Percentiles rank a stretch among this genome's conserved stretches.
Conservation (phyloP, 768 basidiomycete genomes). For the Lentinula sp. region DNA sequence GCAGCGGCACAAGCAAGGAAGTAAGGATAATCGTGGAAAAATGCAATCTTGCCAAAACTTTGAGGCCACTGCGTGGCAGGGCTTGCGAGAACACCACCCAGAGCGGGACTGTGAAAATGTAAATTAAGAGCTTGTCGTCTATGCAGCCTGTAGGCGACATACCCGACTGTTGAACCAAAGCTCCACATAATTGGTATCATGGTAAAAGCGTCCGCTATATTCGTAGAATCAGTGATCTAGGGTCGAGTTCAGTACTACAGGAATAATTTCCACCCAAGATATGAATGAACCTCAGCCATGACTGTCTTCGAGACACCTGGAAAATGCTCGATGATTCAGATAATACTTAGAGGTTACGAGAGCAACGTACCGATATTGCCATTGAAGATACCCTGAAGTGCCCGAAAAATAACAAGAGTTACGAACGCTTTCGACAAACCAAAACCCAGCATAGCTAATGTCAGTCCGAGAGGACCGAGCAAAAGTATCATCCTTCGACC, state of each 20-base stretch:
- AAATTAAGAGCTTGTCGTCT: neutral
- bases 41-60: slow-evolving; percentile 15
- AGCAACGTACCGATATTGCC: slow-evolving; percentile 21
- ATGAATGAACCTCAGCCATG: slow-evolving; percentile 21
- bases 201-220: slow-evolving; percentile 21
- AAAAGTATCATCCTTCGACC: slow-evolving; percentile 24
- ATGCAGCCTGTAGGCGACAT: neutral
- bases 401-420: slow-evolving; percentile 18
- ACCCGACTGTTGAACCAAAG: slow-evolving; percentile 20
- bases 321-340: neutral
- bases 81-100: slow-evolving; percentile 26
- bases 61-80: slow-evolving; percentile 22
- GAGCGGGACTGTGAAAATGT: slow-evolving; percentile 14
- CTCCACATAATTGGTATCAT: slow-evolving; percentile 21
- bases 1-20: slow-evolving; percentile 29
- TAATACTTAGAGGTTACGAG: neutral
- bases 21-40: slow-evolving; percentile 27
- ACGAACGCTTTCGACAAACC: slow-evolving; percentile 21
- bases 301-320: slow-evolving; percentile 21
- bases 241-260: neutral
- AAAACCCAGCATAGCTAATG: slow-evolving; percentile 21
- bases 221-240: slow-evolving; percentile 24
- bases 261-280: neutral
- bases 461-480: slow-evolving; percentile 22
- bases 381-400: slow-evolving; percentile 23